Percentiles rank a stretch among this genome's conserved stretches.
These are phyloP conservation scores for Pyrenochaeta sp. DNA, from an alignment of 2,329 filamentous ascomycete genomes.

Conservation along the genomic window DNA sequence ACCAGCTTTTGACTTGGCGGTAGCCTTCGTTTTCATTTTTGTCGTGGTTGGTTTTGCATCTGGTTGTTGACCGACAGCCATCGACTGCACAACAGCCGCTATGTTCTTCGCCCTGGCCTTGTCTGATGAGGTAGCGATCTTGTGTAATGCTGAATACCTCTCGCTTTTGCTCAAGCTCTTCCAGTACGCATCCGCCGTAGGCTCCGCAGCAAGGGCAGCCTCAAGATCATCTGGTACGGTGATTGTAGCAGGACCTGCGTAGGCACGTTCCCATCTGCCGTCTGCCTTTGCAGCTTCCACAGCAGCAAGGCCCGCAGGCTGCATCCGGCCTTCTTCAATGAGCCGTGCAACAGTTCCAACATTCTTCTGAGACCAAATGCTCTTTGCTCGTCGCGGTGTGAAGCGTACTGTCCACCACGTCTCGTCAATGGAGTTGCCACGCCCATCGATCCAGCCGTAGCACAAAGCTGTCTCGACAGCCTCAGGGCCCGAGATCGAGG, in stretches of 20 bases:
- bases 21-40: constrained; percentile 1
- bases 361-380: constrained; percentile 68
- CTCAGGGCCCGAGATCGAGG: constrained; percentile 56
- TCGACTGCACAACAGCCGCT: constrained; percentile 47
- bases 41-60: not conserved
- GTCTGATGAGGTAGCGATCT: constrained; percentile 53
- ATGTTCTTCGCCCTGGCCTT: constrained; percentile 48
- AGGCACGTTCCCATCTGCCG: constrained; percentile 66
- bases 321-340: constrained; percentile 58
- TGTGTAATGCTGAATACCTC: constrained; percentile 56
- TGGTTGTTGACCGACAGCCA: constrained; percentile 9
- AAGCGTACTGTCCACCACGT: constrained; percentile 63
- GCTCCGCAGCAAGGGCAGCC: constrained; percentile 49
- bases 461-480: constrained; percentile 66
- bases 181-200: constrained; percentile 51
- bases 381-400: constrained; percentile 63
- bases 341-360: constrained; percentile 60
- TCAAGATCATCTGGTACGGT: constrained; percentile 60
- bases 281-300: constrained; percentile 64
- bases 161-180: constrained; percentile 55
- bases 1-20: not conserved
- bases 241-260: constrained; percentile 59
- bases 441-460: constrained; percentile 70
- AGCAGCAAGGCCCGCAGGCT: constrained; percentile 55
- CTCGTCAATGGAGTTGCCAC: constrained; percentile 56